phyloP scores from a whole-genome alignment of 1,284 basidiomycete genomes.

The Ustilago shanxiensis region DNA sequence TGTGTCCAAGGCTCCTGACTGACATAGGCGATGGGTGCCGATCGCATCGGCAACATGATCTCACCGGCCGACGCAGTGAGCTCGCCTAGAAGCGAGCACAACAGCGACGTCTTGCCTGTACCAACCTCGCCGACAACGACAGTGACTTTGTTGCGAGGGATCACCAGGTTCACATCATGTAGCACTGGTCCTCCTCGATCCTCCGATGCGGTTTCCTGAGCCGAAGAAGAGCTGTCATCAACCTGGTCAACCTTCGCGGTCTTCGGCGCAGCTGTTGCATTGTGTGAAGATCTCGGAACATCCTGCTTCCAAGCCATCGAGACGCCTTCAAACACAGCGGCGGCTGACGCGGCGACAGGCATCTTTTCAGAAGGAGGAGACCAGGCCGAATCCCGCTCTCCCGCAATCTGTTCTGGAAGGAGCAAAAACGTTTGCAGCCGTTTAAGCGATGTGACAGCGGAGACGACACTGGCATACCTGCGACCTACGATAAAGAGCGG shows the following conservation, averaged over 20 bases:
- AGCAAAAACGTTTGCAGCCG: slow-evolving; percentile 50
- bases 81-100: slow-evolving; percentile 49
- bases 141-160: slow-evolving; percentile 7
- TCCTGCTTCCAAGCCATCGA: slow-evolving; percentile 16
- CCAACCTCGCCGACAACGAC: slow-evolving; percentile 40
- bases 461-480: slow-evolving; percentile 38
- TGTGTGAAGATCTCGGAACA: background rate
- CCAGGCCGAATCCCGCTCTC: background rate
- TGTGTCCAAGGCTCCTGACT: slow-evolving; percentile 43
- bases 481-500: slow-evolving; percentile 54
- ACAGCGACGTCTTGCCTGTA: slow-evolving; percentile 46
- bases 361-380: slow-evolving; percentile 2
- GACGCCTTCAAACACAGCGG: slow-evolving; percentile 11
- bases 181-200: background rate
- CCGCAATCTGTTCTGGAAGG: slow-evolving; percentile 8
- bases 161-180: slow-evolving; percentile 6
- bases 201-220: background rate
- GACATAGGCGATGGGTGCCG: slow-evolving; percentile 29
- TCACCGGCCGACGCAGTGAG: slow-evolving; percentile 13
- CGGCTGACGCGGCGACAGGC: background rate
- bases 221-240: too few species aligned
- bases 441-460: slow-evolving; percentile 41
- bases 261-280: background rate
- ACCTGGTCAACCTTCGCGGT: too few species aligned
- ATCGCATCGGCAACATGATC: slow-evolving; percentile 10